Evolutionary conservation across 2,329 filamentous ascomycete genomes (phyloP).

Genomic region (Xylaria sp.): DNA sequence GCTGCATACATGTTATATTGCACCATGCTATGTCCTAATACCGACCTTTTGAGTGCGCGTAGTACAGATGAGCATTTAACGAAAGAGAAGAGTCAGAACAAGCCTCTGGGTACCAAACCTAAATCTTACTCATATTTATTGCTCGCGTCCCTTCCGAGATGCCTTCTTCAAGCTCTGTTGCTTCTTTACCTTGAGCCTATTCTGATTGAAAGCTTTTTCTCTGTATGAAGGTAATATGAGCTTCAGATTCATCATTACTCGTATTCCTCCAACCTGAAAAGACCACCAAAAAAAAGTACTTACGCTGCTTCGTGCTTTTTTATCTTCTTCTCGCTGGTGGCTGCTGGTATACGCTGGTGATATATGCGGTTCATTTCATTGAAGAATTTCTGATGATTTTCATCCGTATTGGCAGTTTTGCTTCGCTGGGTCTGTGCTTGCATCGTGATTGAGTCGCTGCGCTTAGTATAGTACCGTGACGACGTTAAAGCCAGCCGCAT

Average conservation of each 20-base stretch:
- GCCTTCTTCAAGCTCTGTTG: constrained; percentile 62
- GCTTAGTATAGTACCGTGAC: constrained; percentile 64
- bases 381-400: constrained; percentile 62
- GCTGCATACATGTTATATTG: background rate
- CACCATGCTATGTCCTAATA: background rate
- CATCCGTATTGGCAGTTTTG: constrained; percentile 61
- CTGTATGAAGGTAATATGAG: constrained; percentile 49
- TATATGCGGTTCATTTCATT: constrained; percentile 62
- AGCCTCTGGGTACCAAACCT: background rate
- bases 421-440: constrained; percentile 66
- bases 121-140: constrained; percentile 33
- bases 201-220: constrained; percentile 58
- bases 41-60: background rate
- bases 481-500: constrained; percentile 59
- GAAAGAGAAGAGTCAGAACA: background rate
- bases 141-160: constrained; percentile 51
- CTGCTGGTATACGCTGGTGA: constrained; percentile 56
- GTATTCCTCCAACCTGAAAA: background rate
- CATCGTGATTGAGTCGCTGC: constrained; percentile 64
- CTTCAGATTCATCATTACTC: background rate
- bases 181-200: constrained; percentile 61
- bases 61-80: background rate
- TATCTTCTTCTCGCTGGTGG: constrained; percentile 58
- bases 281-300: constrained; percentile 42
- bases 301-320: constrained; percentile 62